A percentile compares a stretch with the other conserved stretches of the same genome.
Conservation (phyloP, 345 rosid species). For the Citrus australasica region DNA sequence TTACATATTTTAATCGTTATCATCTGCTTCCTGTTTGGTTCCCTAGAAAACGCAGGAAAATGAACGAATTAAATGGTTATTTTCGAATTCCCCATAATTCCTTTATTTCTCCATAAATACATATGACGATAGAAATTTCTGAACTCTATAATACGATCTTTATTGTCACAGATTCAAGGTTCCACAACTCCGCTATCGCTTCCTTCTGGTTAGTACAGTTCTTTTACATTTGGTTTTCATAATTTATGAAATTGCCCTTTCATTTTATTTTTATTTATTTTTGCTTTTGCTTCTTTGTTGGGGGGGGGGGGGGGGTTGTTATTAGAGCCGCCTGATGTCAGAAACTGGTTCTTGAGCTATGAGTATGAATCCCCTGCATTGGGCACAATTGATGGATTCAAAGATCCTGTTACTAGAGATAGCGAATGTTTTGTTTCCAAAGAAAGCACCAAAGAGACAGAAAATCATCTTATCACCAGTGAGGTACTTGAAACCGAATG, state of each 20-base stretch:
- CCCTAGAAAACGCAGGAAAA: not conserved
- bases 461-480: constrained; percentile 1
- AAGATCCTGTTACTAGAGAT: constrained; percentile 12
- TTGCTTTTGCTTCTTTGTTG: not conserved
- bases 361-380: constrained; percentile 46
- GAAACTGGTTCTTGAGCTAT: constrained; percentile 65
- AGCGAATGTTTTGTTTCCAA: constrained; percentile 7
- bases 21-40: not conserved
- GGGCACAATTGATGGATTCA: constrained; percentile 25
- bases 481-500: constrained; percentile 18
- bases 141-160: not conserved
- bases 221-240: not conserved
- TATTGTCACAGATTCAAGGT: constrained; percentile 5
- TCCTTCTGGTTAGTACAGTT: constrained; percentile 25
- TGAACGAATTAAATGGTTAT: not conserved
- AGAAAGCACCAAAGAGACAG: not conserved
- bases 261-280: not conserved
- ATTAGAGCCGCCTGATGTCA: constrained; percentile 59
- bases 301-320: not conserved
- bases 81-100: not conserved
- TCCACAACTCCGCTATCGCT: constrained; percentile 13
- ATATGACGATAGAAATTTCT: not conserved
- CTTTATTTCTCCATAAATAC: not conserved
- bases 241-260: not conserved
- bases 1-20: not conserved